Conservation (phyloP, 345 rosid genomes). For the Eutrema japonicum region DNA sequence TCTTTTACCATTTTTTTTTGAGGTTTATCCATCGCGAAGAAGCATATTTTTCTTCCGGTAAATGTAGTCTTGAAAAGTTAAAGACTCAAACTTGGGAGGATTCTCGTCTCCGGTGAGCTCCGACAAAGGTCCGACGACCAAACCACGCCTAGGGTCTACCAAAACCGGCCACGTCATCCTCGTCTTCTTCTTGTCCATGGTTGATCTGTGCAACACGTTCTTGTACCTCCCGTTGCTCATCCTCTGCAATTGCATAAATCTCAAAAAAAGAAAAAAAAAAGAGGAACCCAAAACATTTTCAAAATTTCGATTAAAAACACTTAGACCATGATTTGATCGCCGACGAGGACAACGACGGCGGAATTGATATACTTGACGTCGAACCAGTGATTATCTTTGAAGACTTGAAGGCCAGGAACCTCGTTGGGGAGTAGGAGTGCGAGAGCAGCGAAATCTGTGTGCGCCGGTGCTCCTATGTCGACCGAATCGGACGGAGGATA, state of each 20-base stretch:
- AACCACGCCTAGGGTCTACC: not conserved
- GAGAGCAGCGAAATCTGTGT: not conserved
- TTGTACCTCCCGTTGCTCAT: constrained; percentile 20
- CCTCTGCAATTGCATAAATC: constrained; percentile 20
- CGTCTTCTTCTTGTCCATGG: constrained; percentile 1
- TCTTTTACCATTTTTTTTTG: not conserved
- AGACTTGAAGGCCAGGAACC: constrained; percentile 1
- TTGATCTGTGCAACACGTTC: constrained; percentile 6
- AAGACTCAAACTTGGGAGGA: constrained; percentile 18
- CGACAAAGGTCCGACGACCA: constrained; percentile 4
- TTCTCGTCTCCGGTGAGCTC: constrained; percentile 11
- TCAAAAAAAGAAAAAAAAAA: too few relatives aligned
- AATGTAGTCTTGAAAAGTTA: not conserved
- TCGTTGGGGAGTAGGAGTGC: constrained; percentile 6
- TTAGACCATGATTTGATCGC: constrained; percentile 19
- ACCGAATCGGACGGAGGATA: not conserved
- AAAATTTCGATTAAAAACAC: not conserved
- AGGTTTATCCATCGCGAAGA: not conserved
- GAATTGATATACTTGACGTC: not conserved
- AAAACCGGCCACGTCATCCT: too few relatives aligned
- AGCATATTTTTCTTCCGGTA: not conserved
- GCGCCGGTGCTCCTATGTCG: not conserved
- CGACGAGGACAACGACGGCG: constrained; percentile 10
- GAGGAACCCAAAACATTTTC: not conserved
- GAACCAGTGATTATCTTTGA: not conserved